Evolutionary conservation across 2,329 filamentous ascomycete genomes (phyloP).

Genomic region (Thelonectria olida): DNA sequence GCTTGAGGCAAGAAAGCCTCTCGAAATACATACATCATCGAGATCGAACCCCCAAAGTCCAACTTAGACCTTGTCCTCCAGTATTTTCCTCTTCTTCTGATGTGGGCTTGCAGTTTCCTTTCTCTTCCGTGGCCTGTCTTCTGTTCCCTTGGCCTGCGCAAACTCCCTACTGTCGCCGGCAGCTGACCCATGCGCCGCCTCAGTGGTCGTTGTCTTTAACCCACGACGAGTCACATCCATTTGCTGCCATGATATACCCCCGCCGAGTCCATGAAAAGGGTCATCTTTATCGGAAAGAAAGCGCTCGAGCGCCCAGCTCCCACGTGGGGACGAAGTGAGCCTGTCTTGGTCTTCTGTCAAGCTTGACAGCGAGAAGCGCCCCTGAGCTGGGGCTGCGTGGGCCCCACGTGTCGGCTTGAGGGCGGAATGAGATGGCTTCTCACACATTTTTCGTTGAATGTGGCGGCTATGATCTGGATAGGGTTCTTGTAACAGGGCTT

Average conservation of each 20-base stretch:
- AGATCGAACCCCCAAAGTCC: background rate
- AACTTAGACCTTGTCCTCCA: background rate
- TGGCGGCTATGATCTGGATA: background rate
- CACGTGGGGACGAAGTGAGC: background rate
- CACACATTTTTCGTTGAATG: background rate
- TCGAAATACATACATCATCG: too few species aligned
- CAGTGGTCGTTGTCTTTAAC: background rate
- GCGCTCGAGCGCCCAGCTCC: background rate
- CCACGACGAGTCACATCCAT: background rate
- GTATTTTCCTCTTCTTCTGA: background rate
- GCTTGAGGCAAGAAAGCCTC: too few species aligned
- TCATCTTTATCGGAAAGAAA: background rate
- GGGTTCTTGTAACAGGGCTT: background rate
- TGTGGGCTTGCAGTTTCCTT: background rate
- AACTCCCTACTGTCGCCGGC: background rate
- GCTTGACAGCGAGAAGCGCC: background rate
- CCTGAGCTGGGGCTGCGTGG: background rate
- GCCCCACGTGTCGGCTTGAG: background rate
- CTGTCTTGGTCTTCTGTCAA: background rate
- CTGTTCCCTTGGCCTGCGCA: background rate
- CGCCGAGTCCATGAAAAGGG: background rate
- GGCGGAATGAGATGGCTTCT: background rate
- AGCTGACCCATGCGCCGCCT: background rate
- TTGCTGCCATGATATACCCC: background rate
- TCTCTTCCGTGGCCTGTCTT: background rate